phyloP scores from a whole-genome alignment of 345 rosid species.

The Eucalyptus albens region DNA sequence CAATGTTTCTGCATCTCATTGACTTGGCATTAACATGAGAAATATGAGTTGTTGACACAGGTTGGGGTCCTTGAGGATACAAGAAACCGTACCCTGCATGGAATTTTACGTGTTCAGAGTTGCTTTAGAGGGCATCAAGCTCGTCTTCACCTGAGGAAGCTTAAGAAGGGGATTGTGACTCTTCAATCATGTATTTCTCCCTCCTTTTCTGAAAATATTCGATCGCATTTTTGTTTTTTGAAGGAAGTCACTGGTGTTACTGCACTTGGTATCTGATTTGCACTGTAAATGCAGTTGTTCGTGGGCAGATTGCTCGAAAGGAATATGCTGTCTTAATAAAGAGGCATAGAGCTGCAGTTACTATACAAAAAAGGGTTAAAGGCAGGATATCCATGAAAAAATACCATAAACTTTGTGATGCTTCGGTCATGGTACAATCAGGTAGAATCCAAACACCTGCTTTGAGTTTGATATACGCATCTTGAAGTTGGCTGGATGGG shows the following conservation, averaged over 20 bases:
- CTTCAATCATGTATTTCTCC: constrained; percentile 75
- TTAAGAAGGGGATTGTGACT: constrained; percentile 44
- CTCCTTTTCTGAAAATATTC: not conserved
- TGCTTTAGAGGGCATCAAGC: constrained; percentile 92
- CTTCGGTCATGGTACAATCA: constrained; percentile 66
- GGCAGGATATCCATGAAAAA: constrained; percentile 27
- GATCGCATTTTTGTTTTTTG: not conserved
- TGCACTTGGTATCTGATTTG: not conserved
- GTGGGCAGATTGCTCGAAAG: constrained; percentile 65
- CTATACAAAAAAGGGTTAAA: constrained; percentile 60
- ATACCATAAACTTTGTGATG: constrained; percentile 28
- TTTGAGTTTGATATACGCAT: not conserved
- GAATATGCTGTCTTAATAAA: constrained; percentile 46
- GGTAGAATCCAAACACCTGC: constrained; percentile 20
- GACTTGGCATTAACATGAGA: not conserved
- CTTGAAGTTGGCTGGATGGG: not conserved
- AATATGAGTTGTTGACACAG: constrained; percentile 20
- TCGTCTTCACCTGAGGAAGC: constrained; percentile 46
- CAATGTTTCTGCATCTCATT: not conserved
- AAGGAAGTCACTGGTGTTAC: not conserved
- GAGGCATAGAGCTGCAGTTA: constrained; percentile 81
- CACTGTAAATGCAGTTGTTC: constrained; percentile 45
- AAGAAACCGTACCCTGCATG: constrained; percentile 91
- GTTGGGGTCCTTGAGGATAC: constrained; percentile 98
- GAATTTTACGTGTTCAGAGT: constrained; percentile 89